These are phyloP conservation scores for Candida jianshihensis DNA, from an alignment of 805 yeast genomes.

Conservation along the genomic window DNA sequence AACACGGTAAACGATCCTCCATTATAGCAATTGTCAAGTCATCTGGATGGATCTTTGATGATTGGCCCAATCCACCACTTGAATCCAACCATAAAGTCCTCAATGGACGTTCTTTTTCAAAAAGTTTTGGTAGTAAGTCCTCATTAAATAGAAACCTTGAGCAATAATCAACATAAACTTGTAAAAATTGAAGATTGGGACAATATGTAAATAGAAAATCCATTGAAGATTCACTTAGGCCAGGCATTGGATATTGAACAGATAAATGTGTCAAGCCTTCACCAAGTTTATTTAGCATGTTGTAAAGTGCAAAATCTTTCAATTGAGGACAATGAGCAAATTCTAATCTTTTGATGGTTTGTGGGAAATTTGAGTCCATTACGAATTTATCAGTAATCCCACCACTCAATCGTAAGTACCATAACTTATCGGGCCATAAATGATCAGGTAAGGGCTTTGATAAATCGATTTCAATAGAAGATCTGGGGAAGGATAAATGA, in stretches of 20 bases:
- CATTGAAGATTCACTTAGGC: conserved; percentile 57
- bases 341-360: conserved; percentile 61
- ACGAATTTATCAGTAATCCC: conserved; percentile 83
- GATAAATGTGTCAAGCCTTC: conserved; percentile 52
- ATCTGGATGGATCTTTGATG: conserved; percentile 77
- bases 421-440: conserved; percentile 76
- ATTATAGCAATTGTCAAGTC: conserved; percentile 80
- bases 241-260: conserved; percentile 86
- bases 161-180: conserved; percentile 74
- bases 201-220: conserved; percentile 72
- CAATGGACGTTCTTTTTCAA: conserved; percentile 39
- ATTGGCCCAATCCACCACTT: conserved; percentile 81
- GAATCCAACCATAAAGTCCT: conserved; percentile 65
- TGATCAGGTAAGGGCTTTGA: conserved; percentile 32
- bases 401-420: conserved; percentile 75
- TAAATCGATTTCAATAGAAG: conserved; percentile 62
- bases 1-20: conserved; percentile 67
- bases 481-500: conserved; percentile 80
- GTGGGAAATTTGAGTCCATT: conserved; percentile 62
- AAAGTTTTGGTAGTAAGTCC: conserved; percentile 27
- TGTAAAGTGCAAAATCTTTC: conserved; percentile 56
- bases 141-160: conserved; percentile 44
- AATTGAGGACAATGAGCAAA: conserved; percentile 85
- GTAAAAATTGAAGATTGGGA: conserved; percentile 58
- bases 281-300: conserved; percentile 60